phyloP scores from a whole-genome alignment of 2,329 filamentous ascomycete species.

The Fusarium multiceps region DNA sequence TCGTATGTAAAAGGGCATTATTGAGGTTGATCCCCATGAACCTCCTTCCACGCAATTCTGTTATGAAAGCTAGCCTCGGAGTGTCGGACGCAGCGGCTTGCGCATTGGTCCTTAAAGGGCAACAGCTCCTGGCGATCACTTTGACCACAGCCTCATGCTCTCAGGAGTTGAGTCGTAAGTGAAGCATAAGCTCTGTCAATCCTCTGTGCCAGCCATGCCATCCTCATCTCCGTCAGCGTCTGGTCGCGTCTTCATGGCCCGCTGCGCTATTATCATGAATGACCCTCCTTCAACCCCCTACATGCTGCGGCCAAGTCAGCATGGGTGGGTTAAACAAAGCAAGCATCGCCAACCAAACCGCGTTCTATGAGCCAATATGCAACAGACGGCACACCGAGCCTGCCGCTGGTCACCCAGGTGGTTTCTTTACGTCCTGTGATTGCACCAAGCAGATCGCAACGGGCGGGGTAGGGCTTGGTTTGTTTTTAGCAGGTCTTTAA shows the following conservation, averaged over 20 bases:
- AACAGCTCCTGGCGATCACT: conserved; percentile 34
- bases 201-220: not conserved
- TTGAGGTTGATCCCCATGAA: conserved; percentile 41
- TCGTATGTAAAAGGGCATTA: conserved; percentile 19
- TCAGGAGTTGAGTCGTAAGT: conserved; percentile 11
- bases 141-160: conserved; percentile 14
- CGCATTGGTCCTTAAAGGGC: conserved; percentile 25
- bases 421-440: conserved; percentile 35
- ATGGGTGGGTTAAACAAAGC: conserved; percentile 41
- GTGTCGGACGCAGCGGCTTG: conserved; percentile 16
- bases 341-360: conserved; percentile 41
- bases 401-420: conserved; percentile 35
- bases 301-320: conserved; percentile 41
- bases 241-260: conserved; percentile 30
- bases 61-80: conserved; percentile 18
- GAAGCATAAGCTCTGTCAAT: conserved; percentile 17
- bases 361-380: conserved; percentile 40
- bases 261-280: conserved; percentile 32
- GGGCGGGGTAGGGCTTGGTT: conserved; percentile 31
- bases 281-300: conserved; percentile 29
- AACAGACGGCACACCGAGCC: conserved; percentile 45
- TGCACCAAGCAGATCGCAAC: conserved; percentile 28
- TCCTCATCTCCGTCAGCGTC: conserved; percentile 10
- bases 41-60: conserved; percentile 28
- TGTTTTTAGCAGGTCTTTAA: conserved; percentile 22